A percentile compares a stretch with the other conserved stretches of the same genome.
Evolutionary conservation across 2,329 filamentous ascomycete genomes (phyloP).

Genomic region (Apiospora koreana): DNA sequence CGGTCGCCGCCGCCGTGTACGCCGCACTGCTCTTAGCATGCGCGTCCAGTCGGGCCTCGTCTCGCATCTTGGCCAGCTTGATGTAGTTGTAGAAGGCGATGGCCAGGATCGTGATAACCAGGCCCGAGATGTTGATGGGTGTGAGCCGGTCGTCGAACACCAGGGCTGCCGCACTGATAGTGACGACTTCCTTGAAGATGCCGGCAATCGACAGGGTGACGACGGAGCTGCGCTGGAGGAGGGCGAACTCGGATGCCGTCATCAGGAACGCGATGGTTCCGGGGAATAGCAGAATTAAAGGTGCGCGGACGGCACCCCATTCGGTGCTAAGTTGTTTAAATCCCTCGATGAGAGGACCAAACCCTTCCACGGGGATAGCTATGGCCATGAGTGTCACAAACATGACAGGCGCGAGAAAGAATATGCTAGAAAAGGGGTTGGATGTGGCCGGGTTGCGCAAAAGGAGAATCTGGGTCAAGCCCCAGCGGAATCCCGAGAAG

Average conservation of each 20-base stretch:
- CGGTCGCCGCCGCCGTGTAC: conserved; percentile 31
- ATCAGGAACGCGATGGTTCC: conserved; percentile 92
- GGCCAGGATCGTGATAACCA: conserved; percentile 84
- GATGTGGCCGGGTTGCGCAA: conserved; percentile 91
- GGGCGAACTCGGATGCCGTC: conserved; percentile 94
- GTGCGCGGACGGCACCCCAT: conserved; percentile 67
- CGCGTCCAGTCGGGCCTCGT: conserved; percentile 63
- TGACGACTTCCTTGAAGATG: conserved; percentile 98
- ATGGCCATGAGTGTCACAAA: conserved; percentile 79
- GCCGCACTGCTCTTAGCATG: conserved; percentile 39
- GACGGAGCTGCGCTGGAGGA: conserved; percentile 91
- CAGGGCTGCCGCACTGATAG: conserved; percentile 83
- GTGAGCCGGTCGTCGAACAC: conserved; percentile 90
- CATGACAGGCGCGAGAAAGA: conserved; percentile 98
- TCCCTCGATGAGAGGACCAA: conserved; percentile 66
- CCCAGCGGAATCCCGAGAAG: conserved; percentile 97
- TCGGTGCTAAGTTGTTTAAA: conserved; percentile 62
- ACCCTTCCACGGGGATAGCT: conserved; percentile 83
- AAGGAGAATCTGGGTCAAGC: conserved; percentile 94
- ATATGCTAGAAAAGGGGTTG: conserved; percentile 96
- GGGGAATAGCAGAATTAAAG: conserved; percentile 82
- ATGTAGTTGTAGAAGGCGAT: conserved; percentile 93
- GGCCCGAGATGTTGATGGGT: conserved; percentile 80
- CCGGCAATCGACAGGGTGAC: conserved; percentile 95
- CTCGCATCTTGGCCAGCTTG: conserved; percentile 87